Evolutionary conservation across 441 rosid genomes (phyloP).

Genomic region (Populus hybrid): DNA sequence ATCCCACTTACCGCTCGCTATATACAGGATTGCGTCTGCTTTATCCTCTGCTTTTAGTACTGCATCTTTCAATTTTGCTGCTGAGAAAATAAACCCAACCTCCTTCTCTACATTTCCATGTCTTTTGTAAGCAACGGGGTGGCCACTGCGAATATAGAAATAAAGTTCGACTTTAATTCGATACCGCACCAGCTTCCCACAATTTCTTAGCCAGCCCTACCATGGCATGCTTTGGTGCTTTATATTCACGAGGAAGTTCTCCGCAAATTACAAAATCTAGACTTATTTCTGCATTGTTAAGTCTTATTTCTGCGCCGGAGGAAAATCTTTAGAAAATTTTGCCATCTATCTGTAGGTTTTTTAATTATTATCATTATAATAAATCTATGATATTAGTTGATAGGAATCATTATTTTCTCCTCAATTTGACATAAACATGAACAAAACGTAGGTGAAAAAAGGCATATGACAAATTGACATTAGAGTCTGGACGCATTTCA

Average conservation of each 20-base stretch:
- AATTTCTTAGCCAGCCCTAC: neutral
- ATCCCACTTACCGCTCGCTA: neutral
- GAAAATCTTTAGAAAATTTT: too few relatives aligned
- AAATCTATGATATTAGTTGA: too few relatives aligned
- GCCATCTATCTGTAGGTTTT: too few relatives aligned
- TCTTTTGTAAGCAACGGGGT: neutral
- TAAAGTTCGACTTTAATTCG: neutral
- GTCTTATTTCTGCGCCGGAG: too few relatives aligned
- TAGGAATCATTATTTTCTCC: too few relatives aligned
- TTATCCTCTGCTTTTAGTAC: neutral
- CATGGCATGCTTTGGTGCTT: neutral
- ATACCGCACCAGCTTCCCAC: neutral
- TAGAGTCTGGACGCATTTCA: too few relatives aligned
- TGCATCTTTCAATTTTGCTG: neutral
- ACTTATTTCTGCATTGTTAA: neutral
- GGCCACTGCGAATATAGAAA: neutral
- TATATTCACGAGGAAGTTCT: neutral
- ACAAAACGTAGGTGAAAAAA: too few relatives aligned
- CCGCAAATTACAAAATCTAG: neutral
- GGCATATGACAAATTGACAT: too few relatives aligned
- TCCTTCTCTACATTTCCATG: neutral
- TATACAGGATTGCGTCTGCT: neutral
- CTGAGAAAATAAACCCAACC: neutral
- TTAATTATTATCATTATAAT: too few relatives aligned
- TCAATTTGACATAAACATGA: too few relatives aligned